Evolutionary conservation across 306 rosid species (phyloP).

Genomic region (Luffa aegyptiaca): DNA sequence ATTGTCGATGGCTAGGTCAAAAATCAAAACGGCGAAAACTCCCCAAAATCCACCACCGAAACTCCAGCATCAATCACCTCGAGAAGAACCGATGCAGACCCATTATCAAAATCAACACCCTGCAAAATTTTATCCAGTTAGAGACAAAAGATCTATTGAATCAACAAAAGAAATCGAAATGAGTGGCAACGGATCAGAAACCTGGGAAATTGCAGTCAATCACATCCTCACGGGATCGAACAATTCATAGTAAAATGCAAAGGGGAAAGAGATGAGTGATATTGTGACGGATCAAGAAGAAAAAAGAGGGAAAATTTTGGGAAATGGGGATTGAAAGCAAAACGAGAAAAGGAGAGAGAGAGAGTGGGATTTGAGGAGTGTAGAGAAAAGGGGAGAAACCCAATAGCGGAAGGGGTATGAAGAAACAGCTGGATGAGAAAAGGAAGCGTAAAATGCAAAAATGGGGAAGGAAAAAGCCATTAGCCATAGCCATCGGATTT

Average conservation of each 20-base stretch:
- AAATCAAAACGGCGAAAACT: not conserved
- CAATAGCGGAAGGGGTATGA: not conserved
- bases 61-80: not conserved
- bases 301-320: not conserved
- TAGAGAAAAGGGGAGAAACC: not conserved
- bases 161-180: not conserved
- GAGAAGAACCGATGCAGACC: not conserved
- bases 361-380: not conserved
- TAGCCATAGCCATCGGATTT: constrained; percentile 26
- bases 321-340: not conserved
- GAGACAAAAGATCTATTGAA: not conserved
- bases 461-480: constrained; percentile 18
- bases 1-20: constrained; percentile 19
- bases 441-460: constrained; percentile 2
- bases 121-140: not conserved
- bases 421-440: constrained; percentile 19
- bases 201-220: not conserved
- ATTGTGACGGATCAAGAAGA: not conserved
- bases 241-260: not conserved
- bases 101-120: constrained; percentile 2
- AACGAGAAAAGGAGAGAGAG: not conserved
- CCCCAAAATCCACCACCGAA: not conserved
- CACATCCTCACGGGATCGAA: not conserved
- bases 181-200: not conserved
- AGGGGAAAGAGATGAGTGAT: not conserved